phyloP scores from a whole-genome alignment of 768 basidiomycete species.

The Xerocomus spinulosus region DNA sequence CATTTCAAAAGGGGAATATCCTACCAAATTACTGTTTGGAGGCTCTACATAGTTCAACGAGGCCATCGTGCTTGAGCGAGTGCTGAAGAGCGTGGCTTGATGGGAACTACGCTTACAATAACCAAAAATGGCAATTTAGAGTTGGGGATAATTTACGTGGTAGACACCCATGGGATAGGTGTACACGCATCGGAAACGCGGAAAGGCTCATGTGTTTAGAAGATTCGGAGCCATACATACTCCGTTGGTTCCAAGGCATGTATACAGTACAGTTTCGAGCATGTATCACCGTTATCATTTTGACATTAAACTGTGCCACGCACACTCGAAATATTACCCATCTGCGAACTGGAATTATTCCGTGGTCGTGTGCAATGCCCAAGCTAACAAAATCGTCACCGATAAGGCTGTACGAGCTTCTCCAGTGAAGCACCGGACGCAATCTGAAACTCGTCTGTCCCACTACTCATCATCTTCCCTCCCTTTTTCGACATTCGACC shows the following conservation, averaged over 20 bases:
- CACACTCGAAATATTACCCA: too few species aligned
- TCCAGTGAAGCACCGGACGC: slow-evolving; percentile 59
- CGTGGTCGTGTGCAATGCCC: not conserved
- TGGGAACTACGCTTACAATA: not conserved
- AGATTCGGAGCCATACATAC: too few species aligned
- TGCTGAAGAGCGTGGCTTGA: too few species aligned
- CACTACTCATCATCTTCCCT: slow-evolving; percentile 67
- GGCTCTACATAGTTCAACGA: slow-evolving; percentile 51
- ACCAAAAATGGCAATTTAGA: slow-evolving; percentile 17
- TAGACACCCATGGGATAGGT: too few species aligned
- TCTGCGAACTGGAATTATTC: too few species aligned
- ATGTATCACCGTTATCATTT: too few species aligned
- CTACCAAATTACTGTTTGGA: slow-evolving; percentile 64
- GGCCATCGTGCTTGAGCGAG: slow-evolving; percentile 20
- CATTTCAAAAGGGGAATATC: slow-evolving; percentile 17
- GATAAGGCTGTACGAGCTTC: slow-evolving; percentile 42
- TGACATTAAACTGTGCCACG: too few species aligned
- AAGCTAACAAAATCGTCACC: slow-evolving; percentile 2
- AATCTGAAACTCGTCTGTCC: slow-evolving; percentile 75
- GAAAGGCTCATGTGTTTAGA: too few species aligned
- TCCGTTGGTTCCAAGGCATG: too few species aligned
- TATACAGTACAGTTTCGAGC: too few species aligned
- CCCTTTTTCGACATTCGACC: slow-evolving; percentile 77
- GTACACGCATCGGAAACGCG: too few species aligned
- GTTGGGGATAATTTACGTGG: too few species aligned